Evolutionary conservation across 148 eudicot genomes (phyloP), one percentile per base, ranked within the genome.

Genomic region (Spergularia marina): DNA sequence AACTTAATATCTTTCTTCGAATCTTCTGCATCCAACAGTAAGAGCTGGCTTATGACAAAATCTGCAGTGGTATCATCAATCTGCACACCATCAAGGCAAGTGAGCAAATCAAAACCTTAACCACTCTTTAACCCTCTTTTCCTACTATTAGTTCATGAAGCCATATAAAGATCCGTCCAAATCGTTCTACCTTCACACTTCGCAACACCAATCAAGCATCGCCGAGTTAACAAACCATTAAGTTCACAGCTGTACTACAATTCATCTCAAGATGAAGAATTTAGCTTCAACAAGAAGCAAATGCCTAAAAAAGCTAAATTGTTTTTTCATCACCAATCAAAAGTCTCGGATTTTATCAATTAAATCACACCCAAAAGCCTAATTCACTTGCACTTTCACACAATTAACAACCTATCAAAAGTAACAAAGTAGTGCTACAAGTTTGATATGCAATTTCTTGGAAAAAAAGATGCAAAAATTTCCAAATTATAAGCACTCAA

Each of bases 11-110:
- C 99, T 69, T 88, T 92, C 66, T 77, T 84, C 4, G 83, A 68
- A 74, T 95, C 97, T 78, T 95, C 97, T 0, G 99, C 96, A 81
- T 95, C 98, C 76, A 95, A 89, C 69, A 91, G 81, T 57, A 95
- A 83, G 58, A 95, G 92, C 85, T 95, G 98, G 75, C 87, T 89
- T 53, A 95, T 87, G 79, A 95, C 79, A 78, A 92, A 95, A 85
- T 95, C 99, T 39, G 99, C 98, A 23, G 91, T 82, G 62, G 85
- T 77, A 67, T 91, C 94, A 79, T 95, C 98, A 47, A 95, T 83
- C 99, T 95, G 93, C 79, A 9, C 64, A 81, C 74, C 77, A 76
- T 21, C 79, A 80, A n/a, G 71, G 17, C 17, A 52, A 54, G 62
- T 62, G 49, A 36, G 70, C 40, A 34, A 23, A 65, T 67, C 16